phyloP scores from a whole-genome alignment of 2,329 filamentous ascomycete genomes.

The Fusarium oligoseptatum region DNA sequence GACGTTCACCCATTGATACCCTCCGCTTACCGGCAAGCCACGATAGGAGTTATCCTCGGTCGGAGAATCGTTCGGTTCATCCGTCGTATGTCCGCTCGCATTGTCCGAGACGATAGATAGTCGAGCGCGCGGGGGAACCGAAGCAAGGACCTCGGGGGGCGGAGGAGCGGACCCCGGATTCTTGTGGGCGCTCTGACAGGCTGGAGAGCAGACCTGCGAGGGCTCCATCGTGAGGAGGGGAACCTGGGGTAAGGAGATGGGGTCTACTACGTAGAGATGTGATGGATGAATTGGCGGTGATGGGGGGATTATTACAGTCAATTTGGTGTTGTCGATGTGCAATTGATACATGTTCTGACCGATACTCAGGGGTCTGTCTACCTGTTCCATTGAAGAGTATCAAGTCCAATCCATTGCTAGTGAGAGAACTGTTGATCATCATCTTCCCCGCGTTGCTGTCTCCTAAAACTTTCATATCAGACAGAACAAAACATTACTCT shows the following conservation, averaged over 20 bases:
- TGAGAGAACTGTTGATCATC: neutral
- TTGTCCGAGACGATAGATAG: slow-evolving; percentile 17
- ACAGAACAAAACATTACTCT: neutral
- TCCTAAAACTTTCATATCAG: neutral
- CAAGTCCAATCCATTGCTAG: neutral
- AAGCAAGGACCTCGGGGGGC: slow-evolving; percentile 10
- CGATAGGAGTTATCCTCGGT: slow-evolving; percentile 29
- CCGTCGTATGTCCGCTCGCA: slow-evolving; percentile 40
- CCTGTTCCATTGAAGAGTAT: neutral
- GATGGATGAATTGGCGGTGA: neutral
- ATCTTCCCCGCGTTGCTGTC: neutral
- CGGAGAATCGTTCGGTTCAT: slow-evolving; percentile 26
- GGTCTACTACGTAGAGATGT: neutral
- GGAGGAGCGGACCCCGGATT: slow-evolving; percentile 39
- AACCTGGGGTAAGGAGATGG: slow-evolving; percentile 44
- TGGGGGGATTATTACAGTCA: neutral
- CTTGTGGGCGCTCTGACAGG: slow-evolving; percentile 16
- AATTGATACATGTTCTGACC: neutral
- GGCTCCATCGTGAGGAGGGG: slow-evolving; percentile 12
- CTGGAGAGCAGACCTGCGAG: slow-evolving; percentile 2
- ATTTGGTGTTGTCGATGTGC: neutral
- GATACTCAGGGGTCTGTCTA: fast-evolving
- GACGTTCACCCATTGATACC: slow-evolving; percentile 7
- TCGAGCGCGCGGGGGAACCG: slow-evolving; percentile 24
- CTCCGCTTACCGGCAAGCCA: slow-evolving; percentile 16